Evolutionary conservation across 208 protist genomes (phyloP).

Genomic region (Trichomonas tenax): DNA sequence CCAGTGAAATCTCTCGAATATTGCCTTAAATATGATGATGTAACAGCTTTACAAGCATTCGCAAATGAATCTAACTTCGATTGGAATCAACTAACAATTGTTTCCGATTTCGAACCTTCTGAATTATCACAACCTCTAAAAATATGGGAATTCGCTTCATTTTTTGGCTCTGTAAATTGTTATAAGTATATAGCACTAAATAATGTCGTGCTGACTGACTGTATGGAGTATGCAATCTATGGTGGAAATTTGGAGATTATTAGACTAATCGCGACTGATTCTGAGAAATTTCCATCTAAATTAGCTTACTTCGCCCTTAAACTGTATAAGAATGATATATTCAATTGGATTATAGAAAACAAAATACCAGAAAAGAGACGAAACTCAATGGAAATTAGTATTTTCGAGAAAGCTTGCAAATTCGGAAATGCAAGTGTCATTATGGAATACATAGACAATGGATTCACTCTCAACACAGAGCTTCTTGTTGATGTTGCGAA

Average conservation of each 20-base stretch:
- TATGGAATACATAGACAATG: background rate
- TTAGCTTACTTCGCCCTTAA: background rate
- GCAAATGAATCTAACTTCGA: background rate
- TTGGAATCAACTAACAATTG: background rate
- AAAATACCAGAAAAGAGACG: background rate
- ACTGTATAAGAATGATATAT: background rate
- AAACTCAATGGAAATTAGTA: background rate
- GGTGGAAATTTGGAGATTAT: background rate
- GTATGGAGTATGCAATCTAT: background rate
- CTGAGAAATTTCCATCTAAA: background rate
- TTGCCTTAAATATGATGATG: background rate
- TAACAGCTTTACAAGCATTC: background rate
- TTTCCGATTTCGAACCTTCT: background rate
- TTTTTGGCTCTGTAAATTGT: background rate
- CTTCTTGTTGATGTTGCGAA: background rate
- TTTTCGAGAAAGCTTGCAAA: background rate
- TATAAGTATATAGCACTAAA: background rate
- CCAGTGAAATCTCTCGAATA: background rate
- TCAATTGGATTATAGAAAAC: background rate
- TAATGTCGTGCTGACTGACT: background rate
- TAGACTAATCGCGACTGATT: background rate
- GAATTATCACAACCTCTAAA: background rate
- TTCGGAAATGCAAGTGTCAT: background rate
- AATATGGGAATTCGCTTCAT: background rate
- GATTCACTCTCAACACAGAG: background rate